Conservation (phyloP, 2,329 filamentous ascomycete species). For the Fusarium circinatum region DNA sequence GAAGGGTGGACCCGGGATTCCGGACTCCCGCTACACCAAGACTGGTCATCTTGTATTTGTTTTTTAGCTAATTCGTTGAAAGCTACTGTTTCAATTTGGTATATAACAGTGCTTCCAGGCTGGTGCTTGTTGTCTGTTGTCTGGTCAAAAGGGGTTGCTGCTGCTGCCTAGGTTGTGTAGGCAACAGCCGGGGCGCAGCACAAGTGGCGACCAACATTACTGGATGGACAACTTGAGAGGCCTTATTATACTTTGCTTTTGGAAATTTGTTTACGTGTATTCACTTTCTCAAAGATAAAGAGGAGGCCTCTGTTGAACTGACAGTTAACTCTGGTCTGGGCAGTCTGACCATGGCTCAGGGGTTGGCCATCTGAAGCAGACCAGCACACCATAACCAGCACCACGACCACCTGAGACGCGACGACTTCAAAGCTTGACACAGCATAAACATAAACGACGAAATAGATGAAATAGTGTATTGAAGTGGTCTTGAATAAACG, state of each 20-base stretch:
- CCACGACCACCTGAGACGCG: too few species aligned
- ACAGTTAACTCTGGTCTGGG: accelerated
- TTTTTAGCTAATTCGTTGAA: background rate
- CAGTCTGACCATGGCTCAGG: accelerated
- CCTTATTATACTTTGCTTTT: background rate
- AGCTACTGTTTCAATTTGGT: background rate
- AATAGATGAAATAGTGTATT: background rate
- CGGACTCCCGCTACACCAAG: background rate
- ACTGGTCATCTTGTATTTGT: background rate
- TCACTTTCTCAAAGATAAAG: accelerated
- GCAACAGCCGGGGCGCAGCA: background rate
- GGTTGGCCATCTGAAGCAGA: background rate
- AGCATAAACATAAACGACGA: accelerated
- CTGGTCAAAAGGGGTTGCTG: background rate
- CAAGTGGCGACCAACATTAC: background rate
- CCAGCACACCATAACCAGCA: accelerated
- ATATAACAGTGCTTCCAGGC: accelerated
- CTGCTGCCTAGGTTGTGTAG: background rate
- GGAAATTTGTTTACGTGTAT: background rate
- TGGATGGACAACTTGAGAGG: background rate
- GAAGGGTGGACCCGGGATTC: background rate
- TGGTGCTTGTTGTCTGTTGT: background rate
- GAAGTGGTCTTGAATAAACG: accelerated
- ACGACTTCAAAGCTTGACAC: too few species aligned
- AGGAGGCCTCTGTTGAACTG: background rate